These are phyloP conservation scores for Trypanosoma grayi DNA, from an alignment of 208 protist genomes.

Conservation along the genomic window DNA sequence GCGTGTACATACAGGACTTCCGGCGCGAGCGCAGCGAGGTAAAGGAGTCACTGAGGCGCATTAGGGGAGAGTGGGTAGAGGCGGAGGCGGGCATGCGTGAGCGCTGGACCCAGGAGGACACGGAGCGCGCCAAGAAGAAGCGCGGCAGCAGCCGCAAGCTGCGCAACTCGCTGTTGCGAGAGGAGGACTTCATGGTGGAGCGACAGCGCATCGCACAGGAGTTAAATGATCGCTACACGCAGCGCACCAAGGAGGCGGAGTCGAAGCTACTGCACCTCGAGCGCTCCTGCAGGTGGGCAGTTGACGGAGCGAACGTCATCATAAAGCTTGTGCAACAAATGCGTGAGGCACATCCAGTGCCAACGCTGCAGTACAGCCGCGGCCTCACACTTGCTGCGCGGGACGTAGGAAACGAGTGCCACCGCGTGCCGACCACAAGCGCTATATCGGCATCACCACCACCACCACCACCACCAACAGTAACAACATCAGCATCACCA, in stretches of 20 bases:
- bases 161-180: background rate
- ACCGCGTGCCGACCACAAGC: slow-evolving; percentile 4
- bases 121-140: slow-evolving; percentile 33
- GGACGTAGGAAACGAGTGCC: slow-evolving; percentile 30
- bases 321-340: slow-evolving; percentile 54
- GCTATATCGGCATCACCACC: background rate
- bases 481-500: background rate
- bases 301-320: slow-evolving; percentile 67
- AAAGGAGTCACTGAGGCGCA: slow-evolving; percentile 31
- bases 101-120: slow-evolving; percentile 54
- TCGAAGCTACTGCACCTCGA: slow-evolving; percentile 29
- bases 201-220: slow-evolving; percentile 16
- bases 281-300: slow-evolving; percentile 50
- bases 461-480: background rate
- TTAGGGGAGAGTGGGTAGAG: slow-evolving; percentile 34
- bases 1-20: slow-evolving; percentile 61
- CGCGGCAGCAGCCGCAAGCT: slow-evolving; percentile 9
- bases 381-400: slow-evolving; percentile 69
- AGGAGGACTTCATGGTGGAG: slow-evolving; percentile 25
- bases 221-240: slow-evolving; percentile 21
- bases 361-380: slow-evolving; percentile 38
- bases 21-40: slow-evolving; percentile 53
- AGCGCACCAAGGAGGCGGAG: slow-evolving; percentile 22
- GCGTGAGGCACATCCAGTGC: slow-evolving; percentile 32
- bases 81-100: slow-evolving; percentile 41